Base-by-base conservation (phyloP, 345 rosid genomes). In the Populus simonii region DNA sequence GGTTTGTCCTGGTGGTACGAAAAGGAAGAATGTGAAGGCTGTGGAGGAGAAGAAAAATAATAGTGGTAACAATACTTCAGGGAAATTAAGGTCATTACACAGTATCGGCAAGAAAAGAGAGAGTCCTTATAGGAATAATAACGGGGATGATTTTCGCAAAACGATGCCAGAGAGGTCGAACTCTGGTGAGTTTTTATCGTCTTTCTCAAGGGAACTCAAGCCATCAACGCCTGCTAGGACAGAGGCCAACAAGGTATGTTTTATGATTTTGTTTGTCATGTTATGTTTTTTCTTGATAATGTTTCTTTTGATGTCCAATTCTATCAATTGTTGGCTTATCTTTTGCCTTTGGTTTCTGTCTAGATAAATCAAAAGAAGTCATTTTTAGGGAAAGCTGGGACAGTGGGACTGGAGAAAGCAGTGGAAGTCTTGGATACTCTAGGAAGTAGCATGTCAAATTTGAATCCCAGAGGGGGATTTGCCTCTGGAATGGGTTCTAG, bases 381-480 rank as follows among this genome's bases (percentile, higher is more conserved):
- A 47, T 81, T 89, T 85, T 76, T 88, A 20, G 99, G 92, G 84
- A 86, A 84, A 74, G 92, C 91, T 5, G 88, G 96, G 41, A 74
- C 82, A 5, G 77, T 84, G 63, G 91, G 97, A 43, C 66, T 95
- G 47, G 93, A 91, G 82, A 91, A 85, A 84, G 93, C 97, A 5
- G 91, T 91, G 1, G 93, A 85, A 59, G 92, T 89, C 80, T 66
- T 95, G 29, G 98, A 91, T 80, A 89, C 92, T 63, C 78, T 93
- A 6, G 98, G 97, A 74, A 92, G 95, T 78, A 88, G 93, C 72
- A 80, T 92, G 92, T 87, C 97, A 20, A 83, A 87, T 81, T 80
- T 93, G 88, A 92, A 96, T 65, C 72, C 90, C 9, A 66, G 85
- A 23, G 82, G 83, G 69, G 93, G 90, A 62, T 88, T 88, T 83